A percentile compares a stretch with the other conserved stretches of the same genome.
phyloP scores from a whole-genome alignment of 2,329 filamentous ascomycete species.

The Epichloe festucae region DNA sequence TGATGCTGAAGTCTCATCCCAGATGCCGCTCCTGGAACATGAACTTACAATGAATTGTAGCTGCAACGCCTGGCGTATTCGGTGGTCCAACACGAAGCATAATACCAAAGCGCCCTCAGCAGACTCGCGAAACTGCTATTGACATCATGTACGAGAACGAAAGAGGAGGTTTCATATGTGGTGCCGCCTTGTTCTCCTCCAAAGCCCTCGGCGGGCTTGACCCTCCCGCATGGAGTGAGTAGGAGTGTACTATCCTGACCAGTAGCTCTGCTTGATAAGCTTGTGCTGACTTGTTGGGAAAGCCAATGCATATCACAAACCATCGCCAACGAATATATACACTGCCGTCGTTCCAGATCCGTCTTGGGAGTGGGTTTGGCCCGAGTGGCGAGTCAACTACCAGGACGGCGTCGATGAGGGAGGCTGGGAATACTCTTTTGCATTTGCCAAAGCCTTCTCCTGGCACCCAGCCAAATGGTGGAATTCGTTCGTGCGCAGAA shows the following conservation, averaged over 20 bases:
- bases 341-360: conserved; percentile 91
- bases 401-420: conserved; percentile 70
- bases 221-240: conserved; percentile 62
- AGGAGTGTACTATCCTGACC: too few relatives aligned
- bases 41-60: conserved; percentile 8
- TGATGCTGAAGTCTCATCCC: neutral
- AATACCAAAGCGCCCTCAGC: conserved; percentile 18
- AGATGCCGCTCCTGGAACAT: neutral
- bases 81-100: conserved; percentile 19
- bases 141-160: conserved; percentile 96
- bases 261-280: neutral
- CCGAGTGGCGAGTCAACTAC: conserved; percentile 52
- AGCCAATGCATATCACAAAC: conserved; percentile 50
- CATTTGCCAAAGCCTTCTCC: conserved; percentile 58
- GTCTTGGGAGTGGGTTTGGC: conserved; percentile 80
- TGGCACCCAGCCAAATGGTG: conserved; percentile 94
- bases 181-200: conserved; percentile 76
- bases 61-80: conserved; percentile 17
- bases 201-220: conserved; percentile 78
- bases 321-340: conserved; percentile 54
- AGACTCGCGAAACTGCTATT: conserved; percentile 45
- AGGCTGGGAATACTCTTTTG: conserved; percentile 93
- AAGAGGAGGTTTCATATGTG: conserved; percentile 78
- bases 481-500: conserved; percentile 82
- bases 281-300: conserved; percentile 1